Percentiles rank a stretch among this genome's conserved stretches.
These are phyloP conservation scores for Metarhizium humberi DNA, from an alignment of 2,329 filamentous ascomycete species.

Conservation along the genomic window DNA sequence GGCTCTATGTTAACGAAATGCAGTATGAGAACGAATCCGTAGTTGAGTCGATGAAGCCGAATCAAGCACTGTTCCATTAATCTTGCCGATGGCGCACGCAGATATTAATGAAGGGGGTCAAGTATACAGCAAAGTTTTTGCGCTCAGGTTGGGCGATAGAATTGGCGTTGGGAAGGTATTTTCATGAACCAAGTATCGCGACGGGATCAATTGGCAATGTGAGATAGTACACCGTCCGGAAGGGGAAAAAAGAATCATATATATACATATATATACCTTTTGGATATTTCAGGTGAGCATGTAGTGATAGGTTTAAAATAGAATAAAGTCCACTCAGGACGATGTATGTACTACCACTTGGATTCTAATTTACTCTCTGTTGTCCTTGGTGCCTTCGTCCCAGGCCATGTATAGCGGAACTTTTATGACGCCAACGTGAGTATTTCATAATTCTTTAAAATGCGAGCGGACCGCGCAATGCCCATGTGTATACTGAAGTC, in stretches of 20 bases:
- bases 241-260: background rate
- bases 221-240: no score
- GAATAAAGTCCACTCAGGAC: background rate
- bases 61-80: constrained; percentile 31
- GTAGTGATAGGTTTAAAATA: background rate
- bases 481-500: no score
- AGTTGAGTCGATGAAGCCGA: constrained; percentile 22
- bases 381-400: background rate
- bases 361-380: background rate
- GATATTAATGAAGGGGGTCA: background rate
- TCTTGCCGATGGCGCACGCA: background rate
- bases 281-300: background rate
- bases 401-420: background rate
- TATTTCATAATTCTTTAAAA: no score
- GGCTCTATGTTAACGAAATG: constrained; percentile 9
- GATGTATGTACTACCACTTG: background rate
- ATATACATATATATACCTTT: background rate
- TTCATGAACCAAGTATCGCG: background rate
- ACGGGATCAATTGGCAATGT: background rate
- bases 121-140: background rate
- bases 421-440: no score
- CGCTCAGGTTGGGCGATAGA: constrained; percentile 4
- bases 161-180: constrained; percentile 15
- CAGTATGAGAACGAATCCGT: constrained; percentile 32
- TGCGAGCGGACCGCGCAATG: no score